These are phyloP conservation scores for Copromyces sp. DNA, from an alignment of 495 filamentous ascomycete genomes.

Conservation along the genomic window DNA sequence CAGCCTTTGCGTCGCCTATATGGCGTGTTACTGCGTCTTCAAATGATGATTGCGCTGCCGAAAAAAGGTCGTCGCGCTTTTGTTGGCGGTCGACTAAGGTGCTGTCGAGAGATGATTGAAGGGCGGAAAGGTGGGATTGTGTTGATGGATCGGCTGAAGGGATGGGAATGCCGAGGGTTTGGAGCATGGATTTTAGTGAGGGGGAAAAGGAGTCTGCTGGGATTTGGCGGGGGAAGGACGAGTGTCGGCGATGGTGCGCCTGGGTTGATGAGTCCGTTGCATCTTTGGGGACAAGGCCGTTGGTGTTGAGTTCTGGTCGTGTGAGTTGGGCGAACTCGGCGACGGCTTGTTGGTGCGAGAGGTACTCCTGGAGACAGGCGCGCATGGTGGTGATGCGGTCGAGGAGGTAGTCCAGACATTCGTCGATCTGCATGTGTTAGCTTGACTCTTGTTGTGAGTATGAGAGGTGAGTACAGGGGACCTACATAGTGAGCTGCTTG, in stretches of 20 bases:
- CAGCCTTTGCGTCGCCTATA: conserved; percentile 28
- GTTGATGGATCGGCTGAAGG: neutral
- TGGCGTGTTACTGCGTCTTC: conserved; percentile 26
- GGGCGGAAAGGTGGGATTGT: neutral
- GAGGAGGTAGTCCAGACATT: conserved; percentile 29
- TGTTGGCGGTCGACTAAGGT: conserved; percentile 21
- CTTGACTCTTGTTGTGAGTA: neutral
- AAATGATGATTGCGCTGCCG: conserved; percentile 28
- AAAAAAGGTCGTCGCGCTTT: conserved; percentile 27
- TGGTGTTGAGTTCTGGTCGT: conserved; percentile 10
- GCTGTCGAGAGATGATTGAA: conserved; percentile 3
- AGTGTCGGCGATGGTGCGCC: conserved; percentile 6
- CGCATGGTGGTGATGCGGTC: conserved; percentile 20
- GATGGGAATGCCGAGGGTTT: neutral
- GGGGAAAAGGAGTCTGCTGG: neutral
- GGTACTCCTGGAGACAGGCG: conserved; percentile 17
- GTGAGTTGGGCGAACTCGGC: conserved; percentile 18
- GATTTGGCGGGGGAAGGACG: neutral
- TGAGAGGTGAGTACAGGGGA: neutral
- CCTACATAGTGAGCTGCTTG: conserved; percentile 35
- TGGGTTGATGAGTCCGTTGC: neutral
- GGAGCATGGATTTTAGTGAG: neutral
- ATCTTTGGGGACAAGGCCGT: neutral
- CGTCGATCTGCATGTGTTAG: conserved; percentile 21
- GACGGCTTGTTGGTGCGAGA: conserved; percentile 22